Evolutionary conservation across 2,329 filamentous ascomycete species (phyloP).

Genomic region (Parafenestella ontariensis): DNA sequence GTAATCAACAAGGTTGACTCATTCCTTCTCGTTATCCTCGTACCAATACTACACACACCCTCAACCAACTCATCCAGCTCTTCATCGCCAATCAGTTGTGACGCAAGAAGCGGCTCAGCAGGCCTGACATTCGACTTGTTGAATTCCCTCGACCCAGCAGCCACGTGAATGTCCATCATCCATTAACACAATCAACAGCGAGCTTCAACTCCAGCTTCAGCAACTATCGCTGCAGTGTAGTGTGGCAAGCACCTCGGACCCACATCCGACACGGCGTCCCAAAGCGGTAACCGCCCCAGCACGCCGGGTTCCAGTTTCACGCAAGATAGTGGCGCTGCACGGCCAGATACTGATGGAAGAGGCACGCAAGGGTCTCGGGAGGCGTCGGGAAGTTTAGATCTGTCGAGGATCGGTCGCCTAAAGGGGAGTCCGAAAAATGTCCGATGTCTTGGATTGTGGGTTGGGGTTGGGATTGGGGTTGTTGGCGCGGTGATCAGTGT

Average conservation of each 20-base stretch:
- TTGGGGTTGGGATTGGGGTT: background rate
- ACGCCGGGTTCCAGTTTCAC: background rate
- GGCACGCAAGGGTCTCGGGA: background rate
- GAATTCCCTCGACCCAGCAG: background rate
- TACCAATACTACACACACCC: slow-evolving; percentile 1
- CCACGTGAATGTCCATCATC: background rate
- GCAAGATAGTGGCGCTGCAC: background rate
- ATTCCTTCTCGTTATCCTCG: background rate
- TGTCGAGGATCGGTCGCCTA: background rate
- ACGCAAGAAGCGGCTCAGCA: slow-evolving; percentile 29
- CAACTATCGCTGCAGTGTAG: too few relatives aligned
- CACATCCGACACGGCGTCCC: background rate
- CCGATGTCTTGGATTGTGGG: background rate
- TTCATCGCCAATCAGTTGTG: slow-evolving; percentile 18
- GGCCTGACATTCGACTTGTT: background rate
- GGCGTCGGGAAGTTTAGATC: background rate
- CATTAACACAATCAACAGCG: too few relatives aligned
- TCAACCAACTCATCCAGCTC: slow-evolving; percentile 24
- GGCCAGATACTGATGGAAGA: background rate
- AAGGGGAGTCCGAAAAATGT: background rate
- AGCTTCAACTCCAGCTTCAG: too few relatives aligned
- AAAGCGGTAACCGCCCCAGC: background rate
- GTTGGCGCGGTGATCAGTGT: background rate
- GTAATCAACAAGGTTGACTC: slow-evolving; percentile 20
- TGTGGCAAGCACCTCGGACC: too few relatives aligned